Evolutionary conservation across 2,329 filamentous ascomycete genomes (phyloP).

Genomic region (Talaromyces rugulosus): DNA sequence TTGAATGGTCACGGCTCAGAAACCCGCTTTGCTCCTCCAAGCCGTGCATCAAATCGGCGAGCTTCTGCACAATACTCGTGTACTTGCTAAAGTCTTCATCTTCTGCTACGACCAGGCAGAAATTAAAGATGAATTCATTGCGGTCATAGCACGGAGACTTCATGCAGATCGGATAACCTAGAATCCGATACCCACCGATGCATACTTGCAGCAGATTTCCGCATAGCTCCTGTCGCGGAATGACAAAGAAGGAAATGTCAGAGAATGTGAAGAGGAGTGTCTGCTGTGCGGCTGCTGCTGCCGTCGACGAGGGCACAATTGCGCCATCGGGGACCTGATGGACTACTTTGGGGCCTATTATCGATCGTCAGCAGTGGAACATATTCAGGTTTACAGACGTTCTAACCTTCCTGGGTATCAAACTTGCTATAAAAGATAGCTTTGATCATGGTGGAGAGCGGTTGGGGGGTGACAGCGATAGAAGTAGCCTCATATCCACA

Average conservation of each 20-base stretch:
- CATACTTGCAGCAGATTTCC: constrained; percentile 75
- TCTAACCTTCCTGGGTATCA: constrained; percentile 53
- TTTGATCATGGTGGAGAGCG: constrained; percentile 50
- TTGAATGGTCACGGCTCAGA: constrained; percentile 49
- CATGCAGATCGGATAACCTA: constrained; percentile 88
- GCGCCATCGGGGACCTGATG: constrained; percentile 62
- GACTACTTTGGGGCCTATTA: constrained; percentile 56
- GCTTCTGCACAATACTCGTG: constrained; percentile 77
- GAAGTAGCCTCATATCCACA: neutral
- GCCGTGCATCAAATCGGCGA: constrained; percentile 79
- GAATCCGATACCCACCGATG: constrained; percentile 70
- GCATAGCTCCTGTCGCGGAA: constrained; percentile 91
- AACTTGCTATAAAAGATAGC: constrained; percentile 66
- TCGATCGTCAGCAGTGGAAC: neutral
- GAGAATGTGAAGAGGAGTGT: constrained; percentile 77
- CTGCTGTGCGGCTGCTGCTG: constrained; percentile 42
- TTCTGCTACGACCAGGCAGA: constrained; percentile 75
- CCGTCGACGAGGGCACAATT: constrained; percentile 46
- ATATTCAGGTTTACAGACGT: neutral
- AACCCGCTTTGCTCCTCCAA: constrained; percentile 91
- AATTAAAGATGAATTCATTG: constrained; percentile 98
- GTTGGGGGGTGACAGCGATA: neutral
- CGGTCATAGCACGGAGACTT: constrained; percentile 76
- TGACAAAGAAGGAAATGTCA: constrained; percentile 84
- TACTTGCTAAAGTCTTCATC: constrained; percentile 70